Conservation (phyloP, 179 eudicot genomes). For the Beta macrorhiza region DNA sequence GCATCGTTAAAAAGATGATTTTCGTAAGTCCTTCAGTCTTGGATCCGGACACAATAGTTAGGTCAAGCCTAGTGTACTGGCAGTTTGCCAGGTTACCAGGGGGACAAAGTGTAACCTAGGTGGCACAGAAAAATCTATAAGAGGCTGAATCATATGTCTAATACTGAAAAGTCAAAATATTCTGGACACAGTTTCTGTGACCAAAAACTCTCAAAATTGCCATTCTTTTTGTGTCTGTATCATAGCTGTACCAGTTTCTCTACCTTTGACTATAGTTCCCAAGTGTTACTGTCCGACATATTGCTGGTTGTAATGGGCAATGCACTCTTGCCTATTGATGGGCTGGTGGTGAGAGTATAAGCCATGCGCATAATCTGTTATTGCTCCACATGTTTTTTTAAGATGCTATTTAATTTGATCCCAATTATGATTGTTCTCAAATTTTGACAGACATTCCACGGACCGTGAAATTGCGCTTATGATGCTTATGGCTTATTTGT, state of each 20-base stretch:
- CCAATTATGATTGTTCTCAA: constrained; percentile 14
- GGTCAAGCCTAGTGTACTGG: not conserved
- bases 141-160: not conserved
- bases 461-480: constrained; percentile 86
- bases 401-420: not conserved
- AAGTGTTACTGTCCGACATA: not conserved
- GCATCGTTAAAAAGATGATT: not conserved
- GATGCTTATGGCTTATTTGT: constrained; percentile 80
- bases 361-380: not conserved
- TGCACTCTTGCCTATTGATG: not conserved
- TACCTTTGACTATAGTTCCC: not conserved
- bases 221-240: not conserved
- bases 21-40: not conserved
- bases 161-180: not conserved
- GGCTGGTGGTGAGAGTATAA: not conserved
- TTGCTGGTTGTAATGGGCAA: not conserved
- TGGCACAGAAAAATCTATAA: not conserved
- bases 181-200: not conserved
- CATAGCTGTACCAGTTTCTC: not conserved
- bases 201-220: not conserved
- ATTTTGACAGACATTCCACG: constrained; percentile 62
- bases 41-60: not conserved
- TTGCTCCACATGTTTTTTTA: not conserved
- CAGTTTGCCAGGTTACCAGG: not conserved
- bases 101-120: not conserved